Evolutionary conservation across 352 stramenopile genomes (phyloP).

Genomic region (Phytophthora cactorum): DNA sequence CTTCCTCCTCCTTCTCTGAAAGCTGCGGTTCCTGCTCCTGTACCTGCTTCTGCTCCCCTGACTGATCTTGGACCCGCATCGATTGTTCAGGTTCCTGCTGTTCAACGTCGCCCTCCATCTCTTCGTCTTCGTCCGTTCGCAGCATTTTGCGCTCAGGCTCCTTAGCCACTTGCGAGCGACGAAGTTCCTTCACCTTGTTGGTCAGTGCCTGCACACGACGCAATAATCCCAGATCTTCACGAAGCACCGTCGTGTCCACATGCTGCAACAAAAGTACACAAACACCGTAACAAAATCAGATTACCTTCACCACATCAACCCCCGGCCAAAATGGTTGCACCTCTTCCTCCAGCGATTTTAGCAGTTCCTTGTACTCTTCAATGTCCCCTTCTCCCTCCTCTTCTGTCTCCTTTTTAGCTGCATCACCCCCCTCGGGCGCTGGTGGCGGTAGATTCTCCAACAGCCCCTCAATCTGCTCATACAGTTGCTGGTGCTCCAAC

Average conservation of each 20-base stretch:
- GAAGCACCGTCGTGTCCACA: conserved; percentile 50
- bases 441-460: conserved; percentile 53
- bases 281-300: conserved; percentile 9
- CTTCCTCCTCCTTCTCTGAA: conserved; percentile 7
- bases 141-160: conserved; percentile 39
- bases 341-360: conserved; percentile 61
- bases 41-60: conserved; percentile 9
- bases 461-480: conserved; percentile 69
- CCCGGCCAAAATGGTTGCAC: conserved; percentile 3
- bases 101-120: conserved; percentile 10
- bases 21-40: conserved; percentile 7
- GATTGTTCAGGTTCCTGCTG: conserved; percentile 7
- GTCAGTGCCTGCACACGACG: conserved; percentile 62
- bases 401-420: conserved; percentile 9
- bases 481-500: conserved; percentile 76
- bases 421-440: not conserved
- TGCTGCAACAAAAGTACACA: conserved; percentile 40
- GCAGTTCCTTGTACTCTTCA: conserved; percentile 56
- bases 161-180: conserved; percentile 23
- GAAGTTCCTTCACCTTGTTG: conserved; percentile 49
- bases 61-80: conserved; percentile 11
- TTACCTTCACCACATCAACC: not conserved
- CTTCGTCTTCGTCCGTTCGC: conserved; percentile 24
- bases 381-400: conserved; percentile 26
- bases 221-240: conserved; percentile 65